Evolutionary conservation across 148 eudicot genomes (phyloP).

Genomic region (Selenicereus undatus): DNA sequence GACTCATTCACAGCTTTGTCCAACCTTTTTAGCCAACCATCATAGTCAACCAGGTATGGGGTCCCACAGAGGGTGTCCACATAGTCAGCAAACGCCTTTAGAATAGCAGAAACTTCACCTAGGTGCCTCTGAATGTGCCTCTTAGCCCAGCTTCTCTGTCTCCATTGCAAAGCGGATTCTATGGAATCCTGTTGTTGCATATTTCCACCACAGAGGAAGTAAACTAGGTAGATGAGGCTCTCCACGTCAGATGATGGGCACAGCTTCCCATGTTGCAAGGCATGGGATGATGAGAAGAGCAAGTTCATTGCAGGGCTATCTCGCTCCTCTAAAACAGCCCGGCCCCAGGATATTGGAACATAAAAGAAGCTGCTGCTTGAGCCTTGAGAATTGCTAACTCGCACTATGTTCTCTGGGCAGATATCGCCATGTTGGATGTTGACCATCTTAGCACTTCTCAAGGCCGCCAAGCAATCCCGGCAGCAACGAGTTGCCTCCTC

Average conservation of each 20-base stretch:
- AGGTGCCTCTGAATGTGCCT: conserved; percentile 58
- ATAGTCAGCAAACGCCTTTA: conserved; percentile 86
- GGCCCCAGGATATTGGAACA: conserved; percentile 66
- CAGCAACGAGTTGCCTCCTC: conserved; percentile 70
- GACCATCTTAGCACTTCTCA: conserved; percentile 56
- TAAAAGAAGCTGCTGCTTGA: conserved; percentile 32
- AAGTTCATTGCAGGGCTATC: conserved; percentile 71
- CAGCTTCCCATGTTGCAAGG: conserved; percentile 77
- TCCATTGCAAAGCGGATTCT: conserved; percentile 71
- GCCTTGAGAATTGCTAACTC: conserved; percentile 32
- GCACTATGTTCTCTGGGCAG: conserved; percentile 65
- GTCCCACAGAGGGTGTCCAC: conserved; percentile 74
- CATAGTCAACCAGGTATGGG: conserved; percentile 70
- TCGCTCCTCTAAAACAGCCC: conserved; percentile 74
- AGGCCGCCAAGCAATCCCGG: conserved; percentile 65
- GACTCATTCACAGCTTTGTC: conserved; percentile 50
- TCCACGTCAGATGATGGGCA: conserved; percentile 83
- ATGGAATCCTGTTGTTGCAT: conserved; percentile 70
- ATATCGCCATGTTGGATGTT: conserved; percentile 72
- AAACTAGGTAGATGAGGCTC: conserved; percentile 62
- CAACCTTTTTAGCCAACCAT: conserved; percentile 66
- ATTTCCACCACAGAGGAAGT: conserved; percentile 54
- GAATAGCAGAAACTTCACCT: conserved; percentile 63
- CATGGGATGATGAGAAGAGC: conserved; percentile 65
- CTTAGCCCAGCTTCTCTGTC: conserved; percentile 68